Percentiles rank a stretch among this genome's conserved stretches.
Evolutionary conservation across 108 stramenopile species (phyloP).

Genomic region (Skeletonema costatum): DNA sequence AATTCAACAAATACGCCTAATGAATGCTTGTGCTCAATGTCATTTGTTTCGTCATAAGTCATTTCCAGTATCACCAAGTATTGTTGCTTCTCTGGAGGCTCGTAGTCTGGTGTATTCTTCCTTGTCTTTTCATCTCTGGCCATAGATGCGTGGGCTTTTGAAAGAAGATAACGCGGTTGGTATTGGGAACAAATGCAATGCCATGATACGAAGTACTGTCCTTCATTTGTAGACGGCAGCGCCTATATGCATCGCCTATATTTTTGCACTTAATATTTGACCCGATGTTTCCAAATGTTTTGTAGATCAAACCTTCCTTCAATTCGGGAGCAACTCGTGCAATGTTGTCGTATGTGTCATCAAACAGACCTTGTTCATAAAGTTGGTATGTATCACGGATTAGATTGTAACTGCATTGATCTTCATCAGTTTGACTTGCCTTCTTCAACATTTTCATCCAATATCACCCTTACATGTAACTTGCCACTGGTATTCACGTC

Average conservation of each 20-base stretch:
- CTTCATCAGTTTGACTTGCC: no score
- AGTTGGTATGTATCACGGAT: neutral
- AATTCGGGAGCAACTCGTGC: neutral
- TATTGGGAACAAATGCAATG: neutral
- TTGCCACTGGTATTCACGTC: no score
- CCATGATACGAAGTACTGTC: slow-evolving; percentile 1
- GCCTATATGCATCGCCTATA: neutral
- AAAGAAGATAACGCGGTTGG: neutral
- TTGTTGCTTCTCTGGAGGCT: neutral
- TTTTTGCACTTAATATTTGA: neutral
- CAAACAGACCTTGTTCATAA: neutral
- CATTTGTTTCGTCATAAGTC: neutral
- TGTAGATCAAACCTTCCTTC: slow-evolving; percentile 3
- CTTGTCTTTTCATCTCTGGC: neutral
- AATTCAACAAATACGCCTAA: neutral
- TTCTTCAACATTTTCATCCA: no score
- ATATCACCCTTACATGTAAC: no score
- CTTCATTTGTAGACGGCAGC: neutral
- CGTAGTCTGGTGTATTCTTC: neutral
- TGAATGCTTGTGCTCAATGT: neutral
- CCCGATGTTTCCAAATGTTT: neutral
- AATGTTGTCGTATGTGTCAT: slow-evolving; percentile 8
- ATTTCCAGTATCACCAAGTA: slow-evolving; percentile 1
- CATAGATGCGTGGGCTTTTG: slow-evolving; percentile 1
- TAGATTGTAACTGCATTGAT: no score